Evolutionary conservation across 2,329 filamentous ascomycete species (phyloP), one percentile per base, ranked within the genome.

Genomic region (Delphinella strobiligena): DNA sequence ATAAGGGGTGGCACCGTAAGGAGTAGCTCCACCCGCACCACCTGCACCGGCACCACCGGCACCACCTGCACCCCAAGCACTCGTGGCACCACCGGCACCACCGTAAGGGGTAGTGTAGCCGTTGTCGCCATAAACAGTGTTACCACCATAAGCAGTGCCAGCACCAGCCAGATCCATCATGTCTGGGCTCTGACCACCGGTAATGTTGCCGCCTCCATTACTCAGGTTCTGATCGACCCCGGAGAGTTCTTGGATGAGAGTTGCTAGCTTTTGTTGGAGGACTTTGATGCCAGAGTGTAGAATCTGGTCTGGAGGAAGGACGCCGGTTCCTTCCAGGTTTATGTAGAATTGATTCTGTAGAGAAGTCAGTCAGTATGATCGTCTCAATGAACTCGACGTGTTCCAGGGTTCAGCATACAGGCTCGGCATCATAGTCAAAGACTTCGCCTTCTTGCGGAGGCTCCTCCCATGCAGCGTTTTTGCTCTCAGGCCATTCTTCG

Each of bases 391-490:
- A 10, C 11, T 11, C 15, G 31, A 34, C 10, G 19, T 18, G n/a
- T 19, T 16, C 2, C 8, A 39, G 75, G 76, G 45, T 70, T 72
- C 4, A n/a, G n/a, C n/a, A n/a, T n/a, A n/a, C n/a, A n/a, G 91
- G 89, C 16, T 81, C 74, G 8, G 87, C 89, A 52, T 94, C 81
- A 61, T 85, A 96, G 64, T 96, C 80, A 61, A 96, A 96, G 0
- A 79, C 74, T 52, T 93, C 84, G 50, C 86, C 86, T 48, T 91
- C 82, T 49, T 82, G 76, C 0, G 78, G 73, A 7, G 82, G 78
- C 37, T 87, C 81, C 58, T 93, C 86, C 71, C 81, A 84, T 31
- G 77, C 73, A 16, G 80, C 79, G 53, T 88, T 88, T 62, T 54
- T 54, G 39, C 47, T 50, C 33, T 64, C 78, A 61, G 66, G 93